These are phyloP conservation scores for Elasticomyces elasticus DNA, from an alignment of 495 filamentous ascomycete species.

Conservation along the genomic window DNA sequence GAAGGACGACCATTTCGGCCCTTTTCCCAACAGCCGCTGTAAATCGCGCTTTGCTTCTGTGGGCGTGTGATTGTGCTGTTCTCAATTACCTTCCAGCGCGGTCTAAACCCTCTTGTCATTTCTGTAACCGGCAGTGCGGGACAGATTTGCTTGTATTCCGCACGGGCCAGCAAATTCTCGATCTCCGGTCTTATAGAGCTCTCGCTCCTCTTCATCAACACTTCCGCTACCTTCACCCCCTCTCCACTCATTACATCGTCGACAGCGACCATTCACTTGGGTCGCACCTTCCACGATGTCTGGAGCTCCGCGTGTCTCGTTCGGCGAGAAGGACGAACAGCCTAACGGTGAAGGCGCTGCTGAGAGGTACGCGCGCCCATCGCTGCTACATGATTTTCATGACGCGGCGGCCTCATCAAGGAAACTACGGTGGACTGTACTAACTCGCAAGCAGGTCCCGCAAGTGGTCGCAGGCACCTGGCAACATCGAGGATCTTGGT, in stretches of 20 bases:
- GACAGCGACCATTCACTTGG: slow-evolving; percentile 16
- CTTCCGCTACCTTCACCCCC: neutral
- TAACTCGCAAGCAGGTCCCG: slow-evolving; percentile 5
- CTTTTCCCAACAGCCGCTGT: no score
- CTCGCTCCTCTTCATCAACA: neutral
- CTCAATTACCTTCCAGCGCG: no score
- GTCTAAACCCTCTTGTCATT: no score
- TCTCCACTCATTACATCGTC: slow-evolving; percentile 2
- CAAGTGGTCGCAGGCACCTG: slow-evolving; percentile 24
- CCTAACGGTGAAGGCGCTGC: slow-evolving; percentile 18
- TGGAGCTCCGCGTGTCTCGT: slow-evolving; percentile 21
- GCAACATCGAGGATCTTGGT: slow-evolving; percentile 25
- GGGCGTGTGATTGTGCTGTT: no score
- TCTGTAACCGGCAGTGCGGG: no score
- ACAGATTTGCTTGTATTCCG: no score
- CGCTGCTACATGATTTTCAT: neutral
- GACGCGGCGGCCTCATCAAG: neutral
- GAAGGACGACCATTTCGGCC: no score
- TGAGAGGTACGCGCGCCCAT: slow-evolving; percentile 17
- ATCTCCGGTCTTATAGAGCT: slow-evolving; percentile 5
- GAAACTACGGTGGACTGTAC: slow-evolving; percentile 1
- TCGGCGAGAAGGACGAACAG: slow-evolving; percentile 23
- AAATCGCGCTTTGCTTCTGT: no score
- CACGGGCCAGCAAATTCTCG: slow-evolving; percentile 11
- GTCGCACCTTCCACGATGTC: slow-evolving; percentile 16